Base-by-base conservation (phyloP, 2,329 filamentous ascomycete genomes). In the Aspergillus sp. region DNA sequence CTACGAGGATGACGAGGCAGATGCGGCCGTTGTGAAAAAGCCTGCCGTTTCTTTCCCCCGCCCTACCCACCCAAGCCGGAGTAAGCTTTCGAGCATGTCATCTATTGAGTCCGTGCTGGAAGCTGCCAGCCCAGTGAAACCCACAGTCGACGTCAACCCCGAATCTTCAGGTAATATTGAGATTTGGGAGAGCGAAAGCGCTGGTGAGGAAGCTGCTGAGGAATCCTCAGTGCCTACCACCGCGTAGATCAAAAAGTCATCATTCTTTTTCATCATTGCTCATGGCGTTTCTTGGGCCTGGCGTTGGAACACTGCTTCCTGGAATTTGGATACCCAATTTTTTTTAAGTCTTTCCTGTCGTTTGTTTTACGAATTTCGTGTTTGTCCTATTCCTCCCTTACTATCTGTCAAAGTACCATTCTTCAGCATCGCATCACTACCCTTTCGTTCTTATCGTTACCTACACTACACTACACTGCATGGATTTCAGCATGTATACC, bases 121-220 rank as follows among this genome's bases (percentile, higher is more conserved):
- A 49, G 57, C 61, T 5, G 60, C 59, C n/a, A 53, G 55, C 6
- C 55, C 65, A 21, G 27, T 55, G 7, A 59, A 65, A 33, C 25
- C 57, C 5, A 72, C 76, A 25, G 75, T n/a, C 35, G 27, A 77
- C 52, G 81, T 15, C 2, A 72, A 87, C 14, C 72, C 82, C 55
- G 55, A 55, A 1, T 31, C 27, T 31, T 78, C 87, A 5, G 75
- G 68, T 85, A 64, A 67, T 12, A 68, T 90, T 66, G 86, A 89
- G 65, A 79, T 90, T 15, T 90, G 87, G 87, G 88, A 90, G 73
- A 90, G 87, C 68, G 82, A 80, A 25, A 89, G 86, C 71, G 81
- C 82, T 25, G 84, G 85, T 62, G 87, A 85, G 48, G 87, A 76
- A 55, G 66, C 68, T 19, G 62, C 56, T 4, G 50, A 55, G 27